Conservation (phyloP, 805 yeast species). For the Lipomyces spencermartinsiae region DNA sequence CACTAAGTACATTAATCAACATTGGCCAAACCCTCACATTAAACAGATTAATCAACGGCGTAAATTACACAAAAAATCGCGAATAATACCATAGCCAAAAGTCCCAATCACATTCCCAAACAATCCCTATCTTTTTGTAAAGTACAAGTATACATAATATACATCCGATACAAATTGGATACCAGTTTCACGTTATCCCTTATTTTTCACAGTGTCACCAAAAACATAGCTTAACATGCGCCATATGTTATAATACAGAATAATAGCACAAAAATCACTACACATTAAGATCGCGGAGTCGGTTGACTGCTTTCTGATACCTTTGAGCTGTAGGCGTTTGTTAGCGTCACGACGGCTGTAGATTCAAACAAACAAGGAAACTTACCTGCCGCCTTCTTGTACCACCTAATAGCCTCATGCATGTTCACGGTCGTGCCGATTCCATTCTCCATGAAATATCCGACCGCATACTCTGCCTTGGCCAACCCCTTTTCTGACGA, state of each 20-base stretch:
- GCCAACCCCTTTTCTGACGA: slow-evolving; percentile 70
- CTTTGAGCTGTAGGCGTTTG: slow-evolving; percentile 17
- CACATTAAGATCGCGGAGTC: slow-evolving; percentile 25
- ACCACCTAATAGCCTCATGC: slow-evolving; percentile 61
- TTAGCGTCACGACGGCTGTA: neutral
- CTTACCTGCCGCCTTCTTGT: slow-evolving; percentile 61
- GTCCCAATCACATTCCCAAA: neutral
- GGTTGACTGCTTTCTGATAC: slow-evolving; percentile 26
- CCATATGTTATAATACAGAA: neutral
- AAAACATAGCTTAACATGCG: too few species aligned
- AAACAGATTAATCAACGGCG: neutral
- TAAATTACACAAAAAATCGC: too few species aligned
- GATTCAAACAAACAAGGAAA: neutral
- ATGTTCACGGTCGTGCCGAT: slow-evolving; percentile 63
- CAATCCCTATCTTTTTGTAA: neutral
- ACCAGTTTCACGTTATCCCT: too few species aligned
- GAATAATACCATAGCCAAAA: neutral
- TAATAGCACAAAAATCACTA: neutral
- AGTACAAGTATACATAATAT: neutral
- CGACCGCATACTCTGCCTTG: slow-evolving; percentile 75
- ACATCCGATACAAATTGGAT: neutral
- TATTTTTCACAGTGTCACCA: too few species aligned
- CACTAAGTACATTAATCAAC: too few species aligned
- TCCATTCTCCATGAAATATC: slow-evolving; percentile 71
- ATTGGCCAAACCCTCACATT: too few species aligned